Evolutionary conservation across 768 basidiomycete genomes (phyloP).

Genomic region (Lactarius sp.): DNA sequence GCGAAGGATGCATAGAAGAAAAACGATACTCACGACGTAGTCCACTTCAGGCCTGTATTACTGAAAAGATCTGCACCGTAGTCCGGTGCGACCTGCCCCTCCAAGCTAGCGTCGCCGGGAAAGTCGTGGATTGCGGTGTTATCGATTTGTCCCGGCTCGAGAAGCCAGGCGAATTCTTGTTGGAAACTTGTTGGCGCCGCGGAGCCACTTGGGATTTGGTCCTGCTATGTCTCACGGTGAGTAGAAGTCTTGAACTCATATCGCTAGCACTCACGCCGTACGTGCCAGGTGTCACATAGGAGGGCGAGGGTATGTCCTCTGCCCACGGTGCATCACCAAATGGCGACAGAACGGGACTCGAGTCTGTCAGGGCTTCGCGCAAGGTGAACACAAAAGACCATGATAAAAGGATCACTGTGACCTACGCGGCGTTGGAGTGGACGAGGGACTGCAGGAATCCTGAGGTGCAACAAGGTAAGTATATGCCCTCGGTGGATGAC

Average conservation of each 20-base stretch:
- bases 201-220: background rate
- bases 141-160: no score
- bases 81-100: no score
- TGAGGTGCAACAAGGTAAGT: background rate
- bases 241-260: background rate
- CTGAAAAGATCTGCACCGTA: no score
- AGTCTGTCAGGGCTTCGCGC: no score
- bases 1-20: background rate
- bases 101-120: no score
- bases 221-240: background rate
- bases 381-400: no score
- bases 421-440: background rate
- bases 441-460: no score
- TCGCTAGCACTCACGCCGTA: background rate
- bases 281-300: background rate
- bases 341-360: no score
- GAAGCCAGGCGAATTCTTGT: background rate
- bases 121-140: no score
- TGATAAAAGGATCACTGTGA: background rate
- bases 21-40: no score
- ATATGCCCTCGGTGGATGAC: background rate
- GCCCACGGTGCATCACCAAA: background rate
- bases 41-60: no score
- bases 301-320: background rate
- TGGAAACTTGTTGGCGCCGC: background rate